Evolutionary conservation across 352 stramenopile genomes (phyloP).

Genomic region (Phytopythium ostracodes): DNA sequence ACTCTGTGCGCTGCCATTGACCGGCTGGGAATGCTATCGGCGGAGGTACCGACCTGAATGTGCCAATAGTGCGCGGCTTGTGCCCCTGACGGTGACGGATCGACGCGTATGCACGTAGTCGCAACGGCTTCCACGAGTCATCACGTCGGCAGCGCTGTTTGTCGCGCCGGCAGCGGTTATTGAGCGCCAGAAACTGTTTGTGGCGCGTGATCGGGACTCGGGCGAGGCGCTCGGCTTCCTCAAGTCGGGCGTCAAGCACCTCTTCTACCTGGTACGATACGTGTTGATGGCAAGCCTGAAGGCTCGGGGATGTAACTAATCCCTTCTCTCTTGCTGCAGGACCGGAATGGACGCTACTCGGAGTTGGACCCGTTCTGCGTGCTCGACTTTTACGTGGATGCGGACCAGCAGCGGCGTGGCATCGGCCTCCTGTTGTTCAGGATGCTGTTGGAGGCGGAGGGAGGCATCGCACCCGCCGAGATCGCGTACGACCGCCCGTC

Average conservation of each 20-base stretch:
- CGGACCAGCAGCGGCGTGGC: slow-evolving; percentile 48
- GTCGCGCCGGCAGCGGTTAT: slow-evolving; percentile 13
- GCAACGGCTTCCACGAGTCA: slow-evolving; percentile 51
- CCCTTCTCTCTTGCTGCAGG: slow-evolving; percentile 19
- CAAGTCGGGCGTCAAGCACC: slow-evolving; percentile 63
- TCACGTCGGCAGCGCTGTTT: slow-evolving; percentile 54
- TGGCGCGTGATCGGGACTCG: slow-evolving; percentile 22
- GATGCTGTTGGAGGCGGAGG: slow-evolving; percentile 38
- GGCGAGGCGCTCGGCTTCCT: slow-evolving; percentile 40
- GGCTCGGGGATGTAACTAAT: not conserved
- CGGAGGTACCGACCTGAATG: slow-evolving; percentile 19
- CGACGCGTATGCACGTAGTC: slow-evolving; percentile 25
- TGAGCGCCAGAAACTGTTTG: slow-evolving; percentile 38
- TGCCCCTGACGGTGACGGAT: not conserved
- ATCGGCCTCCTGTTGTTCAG: slow-evolving; percentile 65
- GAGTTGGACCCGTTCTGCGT: slow-evolving; percentile 77
- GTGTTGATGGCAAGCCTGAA: not conserved
- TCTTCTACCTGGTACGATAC: slow-evolving; percentile 69
- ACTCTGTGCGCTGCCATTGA: slow-evolving; percentile 30
- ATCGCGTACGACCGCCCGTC: slow-evolving; percentile 81
- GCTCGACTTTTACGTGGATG: slow-evolving; percentile 75
- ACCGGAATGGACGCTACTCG: slow-evolving; percentile 44
- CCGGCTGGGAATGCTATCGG: slow-evolving; percentile 37
- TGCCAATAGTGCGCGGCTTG: too few relatives aligned
- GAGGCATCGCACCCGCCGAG: slow-evolving; percentile 14